These are phyloP conservation scores for Leccinellum albellum DNA, from an alignment of 768 basidiomycete genomes.

Conservation along the genomic window DNA sequence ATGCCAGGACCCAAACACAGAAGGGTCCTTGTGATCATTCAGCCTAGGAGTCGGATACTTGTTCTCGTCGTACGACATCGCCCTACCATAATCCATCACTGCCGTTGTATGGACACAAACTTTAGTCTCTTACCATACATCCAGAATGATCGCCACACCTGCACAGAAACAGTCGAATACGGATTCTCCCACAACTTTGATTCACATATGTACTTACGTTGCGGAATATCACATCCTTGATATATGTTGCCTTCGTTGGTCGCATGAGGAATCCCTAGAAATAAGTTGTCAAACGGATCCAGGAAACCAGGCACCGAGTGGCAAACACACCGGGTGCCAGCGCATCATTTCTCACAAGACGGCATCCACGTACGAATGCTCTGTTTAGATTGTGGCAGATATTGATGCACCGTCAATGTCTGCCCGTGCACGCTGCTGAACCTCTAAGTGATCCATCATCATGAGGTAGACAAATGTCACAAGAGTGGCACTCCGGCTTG, in stretches of 20 bases:
- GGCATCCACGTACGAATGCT: not conserved
- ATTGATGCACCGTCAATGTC: not conserved
- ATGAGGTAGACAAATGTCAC: constrained; percentile 29
- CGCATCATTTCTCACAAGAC: not conserved
- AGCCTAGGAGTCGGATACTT: not conserved
- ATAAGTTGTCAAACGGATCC: not conserved
- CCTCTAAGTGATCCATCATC: constrained; percentile 26
- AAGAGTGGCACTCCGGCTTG: constrained; percentile 27
- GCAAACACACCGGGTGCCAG: not conserved
- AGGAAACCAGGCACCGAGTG: not conserved
- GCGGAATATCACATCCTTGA: not conserved
- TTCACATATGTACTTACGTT: not conserved
- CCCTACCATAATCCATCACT: not conserved
- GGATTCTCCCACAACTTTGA: not conserved
- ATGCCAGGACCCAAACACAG: constrained; percentile 17
- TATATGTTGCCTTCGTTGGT: not conserved
- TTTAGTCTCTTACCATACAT: not conserved
- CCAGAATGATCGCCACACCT: not conserved
- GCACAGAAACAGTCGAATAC: not conserved
- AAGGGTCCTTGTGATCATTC: not conserved
- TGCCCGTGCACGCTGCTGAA: not conserved
- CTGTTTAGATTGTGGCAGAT: not conserved
- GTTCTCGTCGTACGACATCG: not conserved
- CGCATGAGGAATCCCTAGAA: not conserved
- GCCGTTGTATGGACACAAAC: not conserved